These are phyloP conservation scores for Ilyonectria robusta DNA, from an alignment of 2,329 filamentous ascomycete species.

Conservation along the genomic window DNA sequence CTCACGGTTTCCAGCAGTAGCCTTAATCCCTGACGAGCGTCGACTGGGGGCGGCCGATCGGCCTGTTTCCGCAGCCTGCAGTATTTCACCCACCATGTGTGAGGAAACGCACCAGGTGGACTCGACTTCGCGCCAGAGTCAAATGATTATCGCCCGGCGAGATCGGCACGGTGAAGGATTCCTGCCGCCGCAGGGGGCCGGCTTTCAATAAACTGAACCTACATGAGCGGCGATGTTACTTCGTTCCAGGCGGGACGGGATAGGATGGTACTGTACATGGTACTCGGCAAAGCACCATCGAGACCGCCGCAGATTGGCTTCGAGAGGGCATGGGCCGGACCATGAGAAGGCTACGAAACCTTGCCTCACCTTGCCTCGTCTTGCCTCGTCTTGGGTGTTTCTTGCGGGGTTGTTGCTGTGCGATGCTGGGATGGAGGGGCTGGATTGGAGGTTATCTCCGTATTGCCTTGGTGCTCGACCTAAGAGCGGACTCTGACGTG, in stretches of 20 bases:
- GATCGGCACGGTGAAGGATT: conserved; percentile 43
- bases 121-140: conserved; percentile 12
- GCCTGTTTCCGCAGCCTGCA: conserved; percentile 37
- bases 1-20: conserved; percentile 27
- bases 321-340: conserved; percentile 3
- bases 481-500: conserved; percentile 41
- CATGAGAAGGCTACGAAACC: conserved; percentile 27
- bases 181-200: conserved; percentile 22
- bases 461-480: conserved; percentile 7
- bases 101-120: conserved; percentile 5
- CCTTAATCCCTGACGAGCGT: conserved; percentile 16
- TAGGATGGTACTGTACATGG: conserved; percentile 15
- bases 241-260: conserved; percentile 25
- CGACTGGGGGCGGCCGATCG: conserved; percentile 41
- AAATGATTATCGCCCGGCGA: conserved; percentile 32
- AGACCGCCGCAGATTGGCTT: conserved; percentile 18
- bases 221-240: conserved; percentile 26
- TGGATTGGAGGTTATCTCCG: conserved; percentile 20
- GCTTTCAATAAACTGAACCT: conserved; percentile 26
- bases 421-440: conserved; percentile 18
- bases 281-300: conserved; percentile 9
- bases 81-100: conserved; percentile 11
- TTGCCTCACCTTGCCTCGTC: conserved; percentile 11
- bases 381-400: conserved; percentile 1
- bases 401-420: conserved; percentile 26